These are phyloP conservation scores for Sphagnum contortum DNA, from an alignment of 225 moss, liverwort and hornwort genomes.

Conservation along the genomic window DNA sequence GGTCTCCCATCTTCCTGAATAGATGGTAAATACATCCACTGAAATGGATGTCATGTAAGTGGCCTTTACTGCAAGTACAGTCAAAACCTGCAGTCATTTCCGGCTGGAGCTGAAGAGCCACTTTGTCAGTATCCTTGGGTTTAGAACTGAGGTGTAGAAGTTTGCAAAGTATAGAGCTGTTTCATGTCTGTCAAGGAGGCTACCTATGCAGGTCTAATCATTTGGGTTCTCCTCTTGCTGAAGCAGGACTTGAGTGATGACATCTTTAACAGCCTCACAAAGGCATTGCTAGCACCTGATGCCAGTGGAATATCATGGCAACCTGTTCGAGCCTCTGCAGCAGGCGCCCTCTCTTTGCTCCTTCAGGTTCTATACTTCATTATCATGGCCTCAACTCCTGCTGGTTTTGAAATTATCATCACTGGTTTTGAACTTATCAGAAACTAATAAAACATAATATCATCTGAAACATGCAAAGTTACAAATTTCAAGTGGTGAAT, in stretches of 20 bases:
- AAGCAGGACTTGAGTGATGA: slow-evolving; percentile 34
- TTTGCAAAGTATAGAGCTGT: neutral
- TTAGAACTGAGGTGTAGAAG: neutral
- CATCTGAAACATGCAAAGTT: neutral
- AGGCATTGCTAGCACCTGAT: slow-evolving; percentile 43
- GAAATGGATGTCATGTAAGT: too few species aligned
- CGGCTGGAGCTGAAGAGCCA: neutral
- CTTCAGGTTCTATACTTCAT: slow-evolving; percentile 26
- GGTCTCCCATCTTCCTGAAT: neutral
- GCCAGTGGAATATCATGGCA: slow-evolving; percentile 42
- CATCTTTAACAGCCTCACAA: slow-evolving; percentile 33
- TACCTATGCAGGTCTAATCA: neutral
- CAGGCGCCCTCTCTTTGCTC: slow-evolving; percentile 48
- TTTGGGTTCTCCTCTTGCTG: neutral
- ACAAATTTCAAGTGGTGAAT: neutral
- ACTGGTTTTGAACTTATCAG: slow-evolving; percentile 3
- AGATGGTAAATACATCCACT: neutral
- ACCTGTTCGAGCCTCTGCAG: slow-evolving; percentile 50
- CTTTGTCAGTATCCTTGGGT: neutral
- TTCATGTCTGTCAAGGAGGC: too few species aligned
- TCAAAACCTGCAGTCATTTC: too few species aligned
- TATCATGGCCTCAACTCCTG: too few species aligned
- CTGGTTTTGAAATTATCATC: neutral
- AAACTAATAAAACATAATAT: neutral
- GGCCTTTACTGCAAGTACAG: too few species aligned